phyloP scores from a whole-genome alignment of 352 stramenopile genomes.

The Pythium scleroteichum region DNA sequence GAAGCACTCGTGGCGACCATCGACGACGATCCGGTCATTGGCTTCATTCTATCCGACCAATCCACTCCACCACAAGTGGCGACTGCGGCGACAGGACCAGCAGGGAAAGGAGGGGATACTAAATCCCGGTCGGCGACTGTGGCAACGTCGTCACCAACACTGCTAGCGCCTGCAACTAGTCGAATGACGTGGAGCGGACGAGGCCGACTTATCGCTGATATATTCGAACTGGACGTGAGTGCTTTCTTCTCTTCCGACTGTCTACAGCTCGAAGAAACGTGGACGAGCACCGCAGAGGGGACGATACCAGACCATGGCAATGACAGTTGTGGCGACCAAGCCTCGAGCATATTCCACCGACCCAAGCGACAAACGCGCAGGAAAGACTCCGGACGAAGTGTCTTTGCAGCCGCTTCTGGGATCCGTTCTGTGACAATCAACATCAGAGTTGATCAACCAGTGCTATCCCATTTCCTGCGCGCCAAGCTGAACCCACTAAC shows the following conservation, averaged over 20 bases:
- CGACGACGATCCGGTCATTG: constrained; percentile 61
- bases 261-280: constrained; percentile 50
- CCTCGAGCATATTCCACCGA: constrained; percentile 5
- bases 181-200: constrained; percentile 22
- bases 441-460: constrained; percentile 46
- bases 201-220: constrained; percentile 35
- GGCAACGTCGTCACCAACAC: background rate
- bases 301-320: constrained; percentile 1
- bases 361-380: constrained; percentile 4
- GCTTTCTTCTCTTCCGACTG: constrained; percentile 39
- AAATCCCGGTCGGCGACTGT: constrained; percentile 5
- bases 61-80: constrained; percentile 8
- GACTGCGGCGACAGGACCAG: constrained; percentile 5
- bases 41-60: constrained; percentile 64
- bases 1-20: constrained; percentile 49
- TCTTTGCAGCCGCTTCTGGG: constrained; percentile 35
- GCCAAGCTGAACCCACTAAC: constrained; percentile 70
- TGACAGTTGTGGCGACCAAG: background rate
- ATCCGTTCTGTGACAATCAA: constrained; percentile 54
- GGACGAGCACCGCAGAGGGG: constrained; percentile 8
- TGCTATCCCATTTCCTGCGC: constrained; percentile 42
- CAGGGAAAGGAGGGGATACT: constrained; percentile 4
- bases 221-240: constrained; percentile 70
- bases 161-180: constrained; percentile 14
- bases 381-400: constrained; percentile 16